Base-by-base conservation (phyloP, 176 grass and related monocot genomes). In the Themeda triandra region DNA sequence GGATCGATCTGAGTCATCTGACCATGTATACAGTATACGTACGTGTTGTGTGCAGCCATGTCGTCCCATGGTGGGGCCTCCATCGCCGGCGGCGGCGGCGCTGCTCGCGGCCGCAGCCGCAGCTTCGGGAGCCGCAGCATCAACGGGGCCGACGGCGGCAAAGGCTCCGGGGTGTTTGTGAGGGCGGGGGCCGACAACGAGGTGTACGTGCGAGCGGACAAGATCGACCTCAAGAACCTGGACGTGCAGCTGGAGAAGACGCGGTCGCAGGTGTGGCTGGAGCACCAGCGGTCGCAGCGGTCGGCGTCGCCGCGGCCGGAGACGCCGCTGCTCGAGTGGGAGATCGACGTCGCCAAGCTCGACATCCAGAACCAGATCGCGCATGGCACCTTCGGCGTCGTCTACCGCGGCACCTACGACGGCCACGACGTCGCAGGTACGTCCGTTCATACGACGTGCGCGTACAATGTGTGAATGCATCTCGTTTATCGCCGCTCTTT, bases 161-260 rank as follows among this genome's bases (percentile, higher is more conserved):
- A 0, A 56, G 18, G 11, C 36, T 83, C 74, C 8, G 27, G 58
- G 24, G 1, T 82, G 82, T 92, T 86, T 71, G 35, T 94, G 21
- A 56, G 86, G 87, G 87, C 83, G 27, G 92, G 79, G 8, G 69
- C 71, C 30, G 81, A 82, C 63, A 91, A 91, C 53, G 91, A 86
- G 15, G 23, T 90, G 69, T 93, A 93, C 69, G 49, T 94, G 15
- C 85, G 93, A 42, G 93, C 91, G 71, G 96, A 98, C 70, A 76
- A 65, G 31, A 80, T 98, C 54, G 96, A 95, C 66, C 88, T 95
- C 23, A 90, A 85, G 71, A 90, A 76, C 24, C 63, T 98, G 60
- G 93, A 98, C 69, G 71, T 90, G 48, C 91, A 95, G 76, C 84
- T 98, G 15, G 96, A 98, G 87, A 98, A 89, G 87, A 90, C 41